These are phyloP conservation scores for Rosa hybrid DNA, from an alignment of 331 rosid genomes.

Conservation along the genomic window DNA sequence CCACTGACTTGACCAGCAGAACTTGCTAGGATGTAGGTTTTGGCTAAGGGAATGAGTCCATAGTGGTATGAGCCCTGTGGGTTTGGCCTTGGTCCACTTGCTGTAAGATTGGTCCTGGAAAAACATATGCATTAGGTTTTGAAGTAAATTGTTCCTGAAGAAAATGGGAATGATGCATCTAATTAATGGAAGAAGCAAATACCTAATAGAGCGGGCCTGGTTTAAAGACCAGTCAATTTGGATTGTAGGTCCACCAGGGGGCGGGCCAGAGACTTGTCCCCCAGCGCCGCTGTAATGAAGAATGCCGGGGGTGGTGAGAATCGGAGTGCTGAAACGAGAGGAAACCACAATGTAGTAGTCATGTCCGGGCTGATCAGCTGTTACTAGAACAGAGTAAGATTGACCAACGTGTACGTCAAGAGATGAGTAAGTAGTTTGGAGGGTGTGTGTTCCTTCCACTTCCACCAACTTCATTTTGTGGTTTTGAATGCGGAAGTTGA, in stretches of 20 bases:
- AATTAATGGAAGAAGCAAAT: not conserved
- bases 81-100: slow-evolving; percentile 99
- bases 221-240: slow-evolving; percentile 96
- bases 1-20: slow-evolving; percentile 75
- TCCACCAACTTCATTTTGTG: slow-evolving; percentile 90
- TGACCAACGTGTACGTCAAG: slow-evolving; percentile 93
- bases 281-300: slow-evolving; percentile 86
- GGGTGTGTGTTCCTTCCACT: slow-evolving; percentile 98
- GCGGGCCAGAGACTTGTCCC: slow-evolving; percentile 80
- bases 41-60: slow-evolving; percentile 69
- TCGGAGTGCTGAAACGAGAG: slow-evolving; percentile 59
- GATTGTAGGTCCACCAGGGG: slow-evolving; percentile 96
- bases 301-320: slow-evolving; percentile 65
- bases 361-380: slow-evolving; percentile 88
- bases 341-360: slow-evolving; percentile 85
- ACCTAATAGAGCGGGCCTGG: slow-evolving; percentile 99
- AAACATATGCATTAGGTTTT: not conserved
- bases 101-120: slow-evolving; percentile 93
- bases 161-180: not conserved
- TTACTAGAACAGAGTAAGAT: slow-evolving; percentile 83
- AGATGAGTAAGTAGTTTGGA: slow-evolving; percentile 83
- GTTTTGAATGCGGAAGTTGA: slow-evolving; percentile 85
- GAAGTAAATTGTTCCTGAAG: not conserved
- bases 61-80: slow-evolving; percentile 99
- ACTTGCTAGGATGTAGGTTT: slow-evolving; percentile 61